Percentiles rank a stretch among this genome's conserved stretches.
Conservation (phyloP, 2,329 filamentous ascomycete species). For the Daldinia eschscholtzii region DNA sequence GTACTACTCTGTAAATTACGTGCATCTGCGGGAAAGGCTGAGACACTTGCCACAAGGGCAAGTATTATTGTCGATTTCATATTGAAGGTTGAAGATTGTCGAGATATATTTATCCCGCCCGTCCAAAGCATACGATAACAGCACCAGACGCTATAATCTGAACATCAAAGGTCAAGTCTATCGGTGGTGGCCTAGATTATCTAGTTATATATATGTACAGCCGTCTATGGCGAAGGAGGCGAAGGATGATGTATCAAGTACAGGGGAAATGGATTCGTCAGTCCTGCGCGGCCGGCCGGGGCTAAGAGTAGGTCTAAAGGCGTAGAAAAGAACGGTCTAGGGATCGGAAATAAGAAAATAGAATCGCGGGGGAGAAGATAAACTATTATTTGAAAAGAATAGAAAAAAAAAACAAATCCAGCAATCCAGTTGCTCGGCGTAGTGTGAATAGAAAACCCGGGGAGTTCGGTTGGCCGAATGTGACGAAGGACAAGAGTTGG, state of each 20-base stretch:
- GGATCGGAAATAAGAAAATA: conserved; percentile 26
- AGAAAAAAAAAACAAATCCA: conserved; percentile 9
- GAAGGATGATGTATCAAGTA: conserved; percentile 38
- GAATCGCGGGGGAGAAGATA: conserved; percentile 19
- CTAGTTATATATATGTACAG: conserved; percentile 40
- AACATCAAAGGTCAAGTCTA: conserved; percentile 39
- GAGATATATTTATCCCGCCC: conserved; percentile 24
- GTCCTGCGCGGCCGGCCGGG: conserved; percentile 45
- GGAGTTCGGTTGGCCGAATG: conserved; percentile 30
- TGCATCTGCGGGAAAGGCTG: conserved; percentile 46
- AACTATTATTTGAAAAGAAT: conserved; percentile 24
- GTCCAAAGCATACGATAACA: conserved; percentile 33
- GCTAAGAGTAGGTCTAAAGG: conserved; percentile 30
- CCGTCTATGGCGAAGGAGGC: conserved; percentile 25
- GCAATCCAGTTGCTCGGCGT: conserved; percentile 37
- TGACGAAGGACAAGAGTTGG: conserved; percentile 25
- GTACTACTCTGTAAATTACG: conserved; percentile 46
- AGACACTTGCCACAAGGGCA: conserved; percentile 48
- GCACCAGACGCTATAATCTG: conserved; percentile 39
- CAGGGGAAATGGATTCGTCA: conserved; percentile 48
- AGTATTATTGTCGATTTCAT: conserved; percentile 48
- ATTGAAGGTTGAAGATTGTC: conserved; percentile 19
- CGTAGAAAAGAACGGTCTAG: conserved; percentile 29
- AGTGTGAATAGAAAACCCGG: conserved; percentile 30
- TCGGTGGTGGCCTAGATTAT: conserved; percentile 17